Evolutionary conservation across 2,329 filamentous ascomycete genomes (phyloP).

Genomic region (Fusarium anguioides): DNA sequence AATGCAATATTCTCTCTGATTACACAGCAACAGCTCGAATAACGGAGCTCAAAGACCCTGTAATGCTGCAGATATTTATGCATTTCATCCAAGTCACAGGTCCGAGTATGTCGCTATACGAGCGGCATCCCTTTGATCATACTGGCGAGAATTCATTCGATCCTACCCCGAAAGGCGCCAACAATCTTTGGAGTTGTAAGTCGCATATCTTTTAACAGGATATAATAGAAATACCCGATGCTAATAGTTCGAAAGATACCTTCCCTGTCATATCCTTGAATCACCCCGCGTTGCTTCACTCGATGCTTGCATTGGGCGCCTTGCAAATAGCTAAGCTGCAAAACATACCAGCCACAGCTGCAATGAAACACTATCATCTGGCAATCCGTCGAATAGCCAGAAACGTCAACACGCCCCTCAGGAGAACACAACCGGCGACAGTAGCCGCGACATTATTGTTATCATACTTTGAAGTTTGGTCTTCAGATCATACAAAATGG

Average conservation of each 20-base stretch:
- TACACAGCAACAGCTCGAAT: slow-evolving; percentile 74
- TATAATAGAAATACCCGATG: neutral
- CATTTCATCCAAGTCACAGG: slow-evolving; percentile 93
- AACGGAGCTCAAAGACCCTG: slow-evolving; percentile 81
- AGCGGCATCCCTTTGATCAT: slow-evolving; percentile 81
- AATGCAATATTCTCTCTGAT: slow-evolving; percentile 66
- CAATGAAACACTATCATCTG: slow-evolving; percentile 91
- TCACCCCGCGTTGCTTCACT: slow-evolving; percentile 88
- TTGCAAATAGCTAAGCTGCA: slow-evolving; percentile 89
- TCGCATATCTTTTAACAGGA: slow-evolving; percentile 23
- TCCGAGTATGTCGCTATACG: slow-evolving; percentile 86
- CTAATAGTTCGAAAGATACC: slow-evolving; percentile 65
- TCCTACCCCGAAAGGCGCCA: slow-evolving; percentile 70
- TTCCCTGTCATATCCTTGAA: slow-evolving; percentile 86
- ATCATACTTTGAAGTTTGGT: slow-evolving; percentile 94
- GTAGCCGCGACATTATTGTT: slow-evolving; percentile 89
- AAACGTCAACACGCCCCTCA: slow-evolving; percentile 75
- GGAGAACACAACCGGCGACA: slow-evolving; percentile 80
- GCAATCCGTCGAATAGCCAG: slow-evolving; percentile 81
- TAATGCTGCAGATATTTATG: slow-evolving; percentile 85
- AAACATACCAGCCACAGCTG: slow-evolving; percentile 77
- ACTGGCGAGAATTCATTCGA: slow-evolving; percentile 67
- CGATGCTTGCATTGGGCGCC: slow-evolving; percentile 87
- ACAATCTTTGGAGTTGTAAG: slow-evolving; percentile 73
- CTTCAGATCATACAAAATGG: slow-evolving; percentile 95